Percentiles rank a stretch among this genome's conserved stretches.
These are phyloP conservation scores for Pseudozyma pruni DNA, from an alignment of 1,284 basidiomycete species.

Conservation along the genomic window DNA sequence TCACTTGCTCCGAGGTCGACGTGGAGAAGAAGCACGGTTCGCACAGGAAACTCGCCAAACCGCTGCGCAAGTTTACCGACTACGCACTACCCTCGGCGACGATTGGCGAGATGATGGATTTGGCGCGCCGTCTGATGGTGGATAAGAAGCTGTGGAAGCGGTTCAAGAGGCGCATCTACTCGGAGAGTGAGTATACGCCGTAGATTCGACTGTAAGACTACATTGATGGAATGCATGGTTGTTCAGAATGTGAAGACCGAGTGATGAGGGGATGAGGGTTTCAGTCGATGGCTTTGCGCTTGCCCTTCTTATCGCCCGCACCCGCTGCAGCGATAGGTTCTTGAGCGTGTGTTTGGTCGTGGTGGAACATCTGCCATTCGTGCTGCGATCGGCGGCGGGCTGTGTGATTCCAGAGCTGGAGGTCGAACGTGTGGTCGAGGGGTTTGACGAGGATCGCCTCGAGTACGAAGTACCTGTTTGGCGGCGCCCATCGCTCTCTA, in stretches of 20 bases:
- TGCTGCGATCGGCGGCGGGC: slow-evolving; percentile 22
- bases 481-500: background rate
- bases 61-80: slow-evolving; percentile 76
- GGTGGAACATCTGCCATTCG: slow-evolving; percentile 14
- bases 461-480: slow-evolving; percentile 29
- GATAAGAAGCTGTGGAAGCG: slow-evolving; percentile 75
- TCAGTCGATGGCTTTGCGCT: slow-evolving; percentile 20
- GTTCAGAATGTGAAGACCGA: no score
- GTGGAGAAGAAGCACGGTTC: slow-evolving; percentile 10
- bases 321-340: no score
- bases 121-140: slow-evolving; percentile 75
- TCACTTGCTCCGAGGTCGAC: slow-evolving; percentile 1
- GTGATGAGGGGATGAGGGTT: no score
- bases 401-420: slow-evolving; percentile 29
- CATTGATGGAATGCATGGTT: no score
- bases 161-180: slow-evolving; percentile 78
- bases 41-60: slow-evolving; percentile 29
- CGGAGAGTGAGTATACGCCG: slow-evolving; percentile 26
- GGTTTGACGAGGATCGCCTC: slow-evolving; percentile 26
- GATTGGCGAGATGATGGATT: slow-evolving; percentile 78
- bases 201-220: background rate
- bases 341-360: background rate
- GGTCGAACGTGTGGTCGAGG: slow-evolving; percentile 19
- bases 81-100: slow-evolving; percentile 78
- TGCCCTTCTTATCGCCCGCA: slow-evolving; percentile 10